Evolutionary conservation across 2,329 filamentous ascomycete species (phyloP), one percentile per base, ranked within the genome.

Genomic region (Botryosphaeria agaves): DNA sequence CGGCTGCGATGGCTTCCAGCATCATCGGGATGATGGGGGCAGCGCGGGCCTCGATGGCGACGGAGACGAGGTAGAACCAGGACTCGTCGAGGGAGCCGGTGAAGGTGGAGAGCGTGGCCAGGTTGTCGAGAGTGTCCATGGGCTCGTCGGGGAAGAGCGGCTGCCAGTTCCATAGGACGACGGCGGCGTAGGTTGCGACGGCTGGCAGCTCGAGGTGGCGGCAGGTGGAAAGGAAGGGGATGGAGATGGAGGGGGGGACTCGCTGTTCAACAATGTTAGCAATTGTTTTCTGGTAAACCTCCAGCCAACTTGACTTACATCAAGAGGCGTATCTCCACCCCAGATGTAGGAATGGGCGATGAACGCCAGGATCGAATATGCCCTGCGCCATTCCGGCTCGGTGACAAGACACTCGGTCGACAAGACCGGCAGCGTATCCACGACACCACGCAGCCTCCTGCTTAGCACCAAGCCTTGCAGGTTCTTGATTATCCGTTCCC

Each of bases 111-210:
- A 95, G 64, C 2, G 82, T 89, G 24, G 82, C 75, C 33, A 98
- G 66, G 44, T 98, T 95, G 46, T 89, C 76, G 27, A 95, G 66
- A 38, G 73, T 72, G 46, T 91, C 82, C 34, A 89, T 72, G 20
- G 70, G 68, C 52, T 94, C 85, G 37, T 82, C 72, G 35, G 73
- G 59, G 48, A 95, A 94, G 32, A 95, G 68, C 1, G 85, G 82
- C 54, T 85, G 87, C 64, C 84, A 95, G 57, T 98, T 98, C 89
- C 89, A 98, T 16, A 98, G 65, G 40, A 82, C 87, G 3, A 94
- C 64, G 5, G 78, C 82, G 5, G 89, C 83, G 50, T 94, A 98
- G 12, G 87, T 94, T 28, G 87, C 89, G 17, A 98, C 87, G 1
- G 85, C 81, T 5, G 82, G 85, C 16, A 98, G 64, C 46, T 95